These are phyloP conservation scores for Camellia sinensis DNA, from an alignment of 148 eudicot species.

Conservation along the genomic window DNA sequence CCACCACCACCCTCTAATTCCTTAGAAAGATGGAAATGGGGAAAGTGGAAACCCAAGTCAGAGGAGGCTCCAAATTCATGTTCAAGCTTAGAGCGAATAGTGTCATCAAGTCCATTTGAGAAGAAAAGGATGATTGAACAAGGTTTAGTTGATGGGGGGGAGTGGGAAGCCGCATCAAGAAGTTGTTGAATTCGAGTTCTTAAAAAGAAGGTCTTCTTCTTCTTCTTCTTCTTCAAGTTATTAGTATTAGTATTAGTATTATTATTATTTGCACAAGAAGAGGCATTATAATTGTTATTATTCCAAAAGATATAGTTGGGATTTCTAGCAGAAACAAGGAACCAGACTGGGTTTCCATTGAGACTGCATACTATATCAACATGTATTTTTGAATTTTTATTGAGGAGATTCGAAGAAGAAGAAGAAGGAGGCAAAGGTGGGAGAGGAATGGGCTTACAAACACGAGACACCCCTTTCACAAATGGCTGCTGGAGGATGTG, in stretches of 20 bases:
- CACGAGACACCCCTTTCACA: constrained; percentile 80
- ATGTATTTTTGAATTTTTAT: constrained; percentile 28
- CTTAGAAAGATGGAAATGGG: constrained; percentile 38
- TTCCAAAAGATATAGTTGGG: constrained; percentile 74
- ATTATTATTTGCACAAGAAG: no score
- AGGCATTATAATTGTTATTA: constrained; percentile 17
- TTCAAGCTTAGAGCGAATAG: constrained; percentile 35
- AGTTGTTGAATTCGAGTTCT: constrained; percentile 46
- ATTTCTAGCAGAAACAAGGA: constrained; percentile 86
- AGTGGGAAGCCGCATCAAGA: constrained; percentile 49
- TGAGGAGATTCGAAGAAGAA: no score
- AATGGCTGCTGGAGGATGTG: constrained; percentile 74
- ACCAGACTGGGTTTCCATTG: constrained; percentile 76
- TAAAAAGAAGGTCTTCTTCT: constrained; percentile 36
- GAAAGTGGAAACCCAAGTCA: constrained; percentile 35
- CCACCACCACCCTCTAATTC: constrained; percentile 46
- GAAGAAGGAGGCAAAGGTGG: constrained; percentile 16
- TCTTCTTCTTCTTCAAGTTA: constrained; percentile 27
- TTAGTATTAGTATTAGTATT: constrained; percentile 2
- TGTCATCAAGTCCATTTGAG: constrained; percentile 59
- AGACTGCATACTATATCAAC: constrained; percentile 77
- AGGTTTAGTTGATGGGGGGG: constrained; percentile 52
- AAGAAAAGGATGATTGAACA: constrained; percentile 67
- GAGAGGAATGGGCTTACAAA: constrained; percentile 64
- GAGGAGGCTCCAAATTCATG: constrained; percentile 50